Conservation (phyloP, 176 grass and related monocot genomes). For the Sorghum bicolor region DNA sequence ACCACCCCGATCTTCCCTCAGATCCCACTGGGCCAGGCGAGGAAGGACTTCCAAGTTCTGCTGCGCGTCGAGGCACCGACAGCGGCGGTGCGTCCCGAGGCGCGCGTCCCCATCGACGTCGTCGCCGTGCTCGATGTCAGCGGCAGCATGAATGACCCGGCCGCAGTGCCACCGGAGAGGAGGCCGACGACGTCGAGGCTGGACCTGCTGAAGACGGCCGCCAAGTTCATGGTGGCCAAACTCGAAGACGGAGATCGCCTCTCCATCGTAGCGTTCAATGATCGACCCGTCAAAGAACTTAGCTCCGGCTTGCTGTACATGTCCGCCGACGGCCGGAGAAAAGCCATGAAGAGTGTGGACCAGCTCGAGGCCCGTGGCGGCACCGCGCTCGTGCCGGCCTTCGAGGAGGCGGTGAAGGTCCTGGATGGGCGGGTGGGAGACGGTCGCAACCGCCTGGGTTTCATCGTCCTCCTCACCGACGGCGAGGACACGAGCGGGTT, state of each 20-base stretch:
- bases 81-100: neutral
- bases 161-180: neutral
- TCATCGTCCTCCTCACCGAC: conserved; percentile 3
- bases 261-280: conserved; percentile 7
- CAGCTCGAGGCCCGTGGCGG: neutral
- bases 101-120: neutral
- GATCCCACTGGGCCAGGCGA: neutral
- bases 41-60: neutral
- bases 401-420: neutral
- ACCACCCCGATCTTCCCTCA: neutral
- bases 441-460: neutral
- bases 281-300: neutral
- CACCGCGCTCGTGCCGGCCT: neutral
- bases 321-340: neutral
- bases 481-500: neutral
- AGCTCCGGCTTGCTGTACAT: neutral
- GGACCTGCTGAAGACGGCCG: neutral
- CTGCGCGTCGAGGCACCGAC: neutral
- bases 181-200: neutral
- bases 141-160: neutral
- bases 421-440: neutral
- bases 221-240: conserved; percentile 2
- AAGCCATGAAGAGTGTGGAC: neutral
- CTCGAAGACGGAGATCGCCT: neutral
- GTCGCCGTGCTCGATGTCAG: conserved; percentile 11